Base-by-base conservation (phyloP, 345 rosid species). In the Xanthoceras sorbifolium region DNA sequence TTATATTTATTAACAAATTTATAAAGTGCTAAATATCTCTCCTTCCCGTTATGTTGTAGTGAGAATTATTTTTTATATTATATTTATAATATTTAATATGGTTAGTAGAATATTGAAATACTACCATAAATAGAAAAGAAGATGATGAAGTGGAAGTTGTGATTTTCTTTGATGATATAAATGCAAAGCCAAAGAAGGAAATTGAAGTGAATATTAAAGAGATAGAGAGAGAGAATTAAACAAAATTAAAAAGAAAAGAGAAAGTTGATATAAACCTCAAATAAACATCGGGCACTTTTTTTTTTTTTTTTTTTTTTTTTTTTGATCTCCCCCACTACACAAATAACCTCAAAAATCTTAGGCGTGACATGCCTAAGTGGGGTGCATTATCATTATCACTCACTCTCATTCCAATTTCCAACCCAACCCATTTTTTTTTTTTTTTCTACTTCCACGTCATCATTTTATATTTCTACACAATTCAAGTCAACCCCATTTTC, bases 301-400 rank as follows among this genome's bases (percentile, higher is more conserved):
- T 40, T 70, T 77, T 66, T 28, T 36, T 15, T 42, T 7, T 59
- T 59, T 59, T 52, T 52, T 52, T 18, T 18, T 20, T 18, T 20
- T 3, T n/a, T 54, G n/a, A n/a, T n/a, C 65, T 34, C 68, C 66
- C 25, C 18, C 50, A 86, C 83, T 82, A 87, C 87, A 72, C 72
- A 82, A 73, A 78, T 76, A 84, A 85, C 81, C 86, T 89, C 91
- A 88, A 89, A 93, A 88, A 84, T 84, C 84, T 84, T 82, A 87
- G 96, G 97, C 97, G 93, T 92, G 98, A 87, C 87, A 84, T 59
- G 71, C 87, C 80, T 69, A 83, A 93, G 98, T 93, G 97, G 99
- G 96, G 89, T 79, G 94, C 98, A 89, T 83, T 76, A 95, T 95
- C 94, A 93, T 91, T 68, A 84, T 57, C 62, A 54, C 60, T 48